Percentiles rank a stretch among this genome's conserved stretches.
Evolutionary conservation across 352 stramenopile genomes (phyloP).

Genomic region (Globisporangium cederbergense): DNA sequence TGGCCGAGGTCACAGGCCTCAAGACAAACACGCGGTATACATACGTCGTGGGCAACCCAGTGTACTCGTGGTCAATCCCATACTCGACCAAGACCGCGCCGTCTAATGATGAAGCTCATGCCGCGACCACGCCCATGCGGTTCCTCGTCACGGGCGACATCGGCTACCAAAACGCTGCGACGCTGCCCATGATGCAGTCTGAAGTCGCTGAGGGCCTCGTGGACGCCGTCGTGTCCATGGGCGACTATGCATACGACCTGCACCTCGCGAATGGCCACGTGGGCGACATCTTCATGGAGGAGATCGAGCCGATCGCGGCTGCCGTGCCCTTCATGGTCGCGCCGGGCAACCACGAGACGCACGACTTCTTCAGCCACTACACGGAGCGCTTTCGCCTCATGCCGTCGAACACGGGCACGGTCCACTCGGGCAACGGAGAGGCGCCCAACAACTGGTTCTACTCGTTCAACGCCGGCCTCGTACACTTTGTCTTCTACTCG

Average conservation of each 20-base stretch:
- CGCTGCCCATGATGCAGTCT: slow-evolving; percentile 87
- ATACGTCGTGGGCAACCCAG: slow-evolving; percentile 77
- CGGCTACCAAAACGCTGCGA: slow-evolving; percentile 85
- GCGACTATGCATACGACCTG: slow-evolving; percentile 89
- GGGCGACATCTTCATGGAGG: slow-evolving; percentile 89
- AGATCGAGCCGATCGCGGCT: slow-evolving; percentile 83
- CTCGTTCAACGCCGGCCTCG: slow-evolving; percentile 81
- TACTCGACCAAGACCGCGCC: slow-evolving; percentile 76
- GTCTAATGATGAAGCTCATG: slow-evolving; percentile 23
- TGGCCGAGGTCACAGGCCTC: slow-evolving; percentile 58
- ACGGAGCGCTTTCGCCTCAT: slow-evolving; percentile 84
- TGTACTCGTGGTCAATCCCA: slow-evolving; percentile 79
- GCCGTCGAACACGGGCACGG: slow-evolving; percentile 66
- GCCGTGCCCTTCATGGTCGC: slow-evolving; percentile 88
- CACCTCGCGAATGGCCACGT: slow-evolving; percentile 74
- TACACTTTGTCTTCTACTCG: slow-evolving; percentile 84
- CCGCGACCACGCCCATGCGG: slow-evolving; percentile 32
- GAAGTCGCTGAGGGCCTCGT: slow-evolving; percentile 71
- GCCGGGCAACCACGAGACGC: slow-evolving; percentile 89
- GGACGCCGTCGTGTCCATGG: slow-evolving; percentile 82
- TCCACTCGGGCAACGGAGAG: slow-evolving; percentile 44
- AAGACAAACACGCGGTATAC: slow-evolving; percentile 69
- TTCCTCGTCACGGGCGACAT: slow-evolving; percentile 87
- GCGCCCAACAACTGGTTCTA: slow-evolving; percentile 90
- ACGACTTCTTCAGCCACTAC: slow-evolving; percentile 85